Percentiles rank a stretch among this genome's conserved stretches.
Evolutionary conservation across 148 eudicot species (phyloP).

Genomic region (Vaccinium darrowii): DNA sequence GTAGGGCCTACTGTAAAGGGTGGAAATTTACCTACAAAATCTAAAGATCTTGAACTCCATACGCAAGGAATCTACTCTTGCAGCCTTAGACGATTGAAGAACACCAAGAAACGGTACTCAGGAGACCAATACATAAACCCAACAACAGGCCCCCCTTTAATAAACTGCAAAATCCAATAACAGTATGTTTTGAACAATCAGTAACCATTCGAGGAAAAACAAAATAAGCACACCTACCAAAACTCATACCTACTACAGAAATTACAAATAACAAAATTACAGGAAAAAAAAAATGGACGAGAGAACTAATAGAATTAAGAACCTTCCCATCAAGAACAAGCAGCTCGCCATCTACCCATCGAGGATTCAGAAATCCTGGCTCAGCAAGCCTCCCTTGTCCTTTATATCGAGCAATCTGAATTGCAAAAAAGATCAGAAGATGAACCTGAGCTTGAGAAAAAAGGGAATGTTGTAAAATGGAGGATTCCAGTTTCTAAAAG

Average conservation of each 20-base stretch:
- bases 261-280: neutral
- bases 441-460: neutral
- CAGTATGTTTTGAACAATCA: slow-evolving; percentile 13
- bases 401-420: slow-evolving; percentile 88
- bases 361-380: slow-evolving; percentile 75
- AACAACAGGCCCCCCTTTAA: slow-evolving; percentile 86
- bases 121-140: slow-evolving; percentile 97
- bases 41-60: slow-evolving; percentile 21
- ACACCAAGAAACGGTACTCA: slow-evolving; percentile 79
- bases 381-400: slow-evolving; percentile 98
- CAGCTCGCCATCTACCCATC: slow-evolving; percentile 99
- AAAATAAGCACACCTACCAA: neutral
- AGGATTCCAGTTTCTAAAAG: neutral
- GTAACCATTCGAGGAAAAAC: neutral
- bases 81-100: slow-evolving; percentile 83
- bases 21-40: slow-evolving; percentile 28
- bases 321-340: slow-evolving; percentile 98
- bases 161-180: slow-evolving; percentile 52
- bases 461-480: neutral
- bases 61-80: slow-evolving; percentile 45
- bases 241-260: neutral
- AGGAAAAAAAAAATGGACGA: neutral
- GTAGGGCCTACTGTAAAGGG: neutral
- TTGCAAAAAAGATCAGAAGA: slow-evolving; percentile 11
- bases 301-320: neutral